Conservation (phyloP, 139 green algal species). For the Coelastrella sp. region DNA sequence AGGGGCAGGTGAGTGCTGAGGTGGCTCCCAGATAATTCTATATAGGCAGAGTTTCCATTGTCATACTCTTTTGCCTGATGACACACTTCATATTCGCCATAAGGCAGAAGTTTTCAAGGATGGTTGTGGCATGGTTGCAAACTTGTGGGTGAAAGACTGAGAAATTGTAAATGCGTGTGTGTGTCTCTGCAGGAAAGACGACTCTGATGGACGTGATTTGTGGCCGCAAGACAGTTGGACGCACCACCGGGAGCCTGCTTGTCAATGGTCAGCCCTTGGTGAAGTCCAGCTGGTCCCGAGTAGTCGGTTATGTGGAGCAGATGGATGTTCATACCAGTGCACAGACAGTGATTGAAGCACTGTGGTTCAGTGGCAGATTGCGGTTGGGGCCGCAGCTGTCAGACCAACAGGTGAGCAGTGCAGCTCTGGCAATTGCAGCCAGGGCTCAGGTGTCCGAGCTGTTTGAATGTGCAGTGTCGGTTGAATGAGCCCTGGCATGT, state of each 20-base stretch:
- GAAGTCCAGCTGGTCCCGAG: constrained; percentile 56
- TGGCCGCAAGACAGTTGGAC: constrained; percentile 83
- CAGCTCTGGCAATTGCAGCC: too few species aligned
- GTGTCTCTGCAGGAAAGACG: constrained; percentile 68
- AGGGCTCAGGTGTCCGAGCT: background rate
- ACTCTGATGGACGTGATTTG: constrained; percentile 86
- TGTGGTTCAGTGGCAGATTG: constrained; percentile 76
- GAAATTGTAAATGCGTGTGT: background rate
- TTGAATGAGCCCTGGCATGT: too few species aligned
- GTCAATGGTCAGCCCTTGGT: constrained; percentile 77
- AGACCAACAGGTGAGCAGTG: constrained; percentile 30
- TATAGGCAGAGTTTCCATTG: too few species aligned
- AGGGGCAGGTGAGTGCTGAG: constrained; percentile 20
- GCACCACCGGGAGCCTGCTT: constrained; percentile 74
- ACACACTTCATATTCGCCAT: background rate
- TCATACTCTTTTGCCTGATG: background rate
- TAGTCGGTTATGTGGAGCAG: constrained; percentile 53
- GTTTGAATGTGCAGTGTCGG: background rate
- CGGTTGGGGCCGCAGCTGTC: constrained; percentile 52
- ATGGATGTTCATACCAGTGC: constrained; percentile 64
- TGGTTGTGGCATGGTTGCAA: background rate
- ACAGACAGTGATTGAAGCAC: constrained; percentile 72
- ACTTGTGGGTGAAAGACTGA: background rate
- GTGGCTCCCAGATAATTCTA: background rate
- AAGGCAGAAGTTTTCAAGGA: too few species aligned